Percentiles rank a stretch among this genome's conserved stretches.
Evolutionary conservation across 108 stramenopile species (phyloP).

Genomic region (Conticribra weissflogii): DNA sequence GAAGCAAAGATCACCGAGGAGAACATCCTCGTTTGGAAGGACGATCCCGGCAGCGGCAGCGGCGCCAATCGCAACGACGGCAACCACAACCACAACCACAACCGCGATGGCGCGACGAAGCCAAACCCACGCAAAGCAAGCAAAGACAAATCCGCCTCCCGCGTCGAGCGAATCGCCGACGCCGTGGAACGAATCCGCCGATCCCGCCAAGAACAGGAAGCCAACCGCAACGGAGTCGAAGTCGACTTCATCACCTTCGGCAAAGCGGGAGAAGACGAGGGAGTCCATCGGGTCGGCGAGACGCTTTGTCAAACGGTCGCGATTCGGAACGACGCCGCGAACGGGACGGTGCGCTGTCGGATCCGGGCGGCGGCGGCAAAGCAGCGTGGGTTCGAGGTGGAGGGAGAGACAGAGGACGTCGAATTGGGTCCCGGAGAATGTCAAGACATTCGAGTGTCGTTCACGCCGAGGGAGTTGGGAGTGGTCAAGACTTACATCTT

Average conservation of each 20-base stretch:
- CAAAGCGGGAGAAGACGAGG: too few relatives aligned
- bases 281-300: conserved; percentile 3
- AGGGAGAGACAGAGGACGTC: conserved; percentile 2
- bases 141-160: too few relatives aligned
- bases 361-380: conserved; percentile 5
- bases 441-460: background rate
- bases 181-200: conserved; percentile 20
- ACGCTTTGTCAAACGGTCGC: background rate
- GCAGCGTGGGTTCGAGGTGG: conserved; percentile 16
- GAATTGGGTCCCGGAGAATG: background rate
- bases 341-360: conserved; percentile 9
- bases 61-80: background rate
- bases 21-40: conserved; percentile 36
- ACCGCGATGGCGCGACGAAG: too few relatives aligned
- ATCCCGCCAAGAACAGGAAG: conserved; percentile 23
- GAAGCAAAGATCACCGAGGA: conserved; percentile 30
- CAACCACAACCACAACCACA: too few relatives aligned
- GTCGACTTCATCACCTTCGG: conserved; percentile 20
- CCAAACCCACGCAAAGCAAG: too few relatives aligned
- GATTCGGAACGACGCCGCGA: background rate
- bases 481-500: conserved; percentile 13
- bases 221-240: conserved; percentile 25
- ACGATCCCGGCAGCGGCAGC: background rate
- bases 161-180: conserved; percentile 10
- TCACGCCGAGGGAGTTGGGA: conserved; percentile 10